These are phyloP conservation scores for Paecilomyces variotii DNA, from an alignment of 2,329 filamentous ascomycete genomes.

Conservation along the genomic window DNA sequence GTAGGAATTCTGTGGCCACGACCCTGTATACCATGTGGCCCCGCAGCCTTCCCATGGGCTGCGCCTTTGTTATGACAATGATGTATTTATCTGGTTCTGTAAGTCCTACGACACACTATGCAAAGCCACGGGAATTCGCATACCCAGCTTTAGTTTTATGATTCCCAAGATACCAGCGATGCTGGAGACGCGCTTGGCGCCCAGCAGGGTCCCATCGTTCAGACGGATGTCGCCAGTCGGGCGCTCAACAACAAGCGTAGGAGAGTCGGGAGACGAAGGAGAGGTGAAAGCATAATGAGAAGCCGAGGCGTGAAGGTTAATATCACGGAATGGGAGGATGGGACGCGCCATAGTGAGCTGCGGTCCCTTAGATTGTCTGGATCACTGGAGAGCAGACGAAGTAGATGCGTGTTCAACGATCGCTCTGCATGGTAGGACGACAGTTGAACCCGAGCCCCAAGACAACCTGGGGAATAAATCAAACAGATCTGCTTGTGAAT, in stretches of 20 bases:
- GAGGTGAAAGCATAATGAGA: constrained; percentile 96
- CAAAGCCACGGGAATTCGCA: constrained; percentile 12
- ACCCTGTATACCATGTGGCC: constrained; percentile 97
- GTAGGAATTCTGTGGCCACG: constrained; percentile 81
- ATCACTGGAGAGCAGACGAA: background rate
- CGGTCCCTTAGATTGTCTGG: background rate
- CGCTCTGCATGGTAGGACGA: background rate
- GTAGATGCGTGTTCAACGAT: background rate
- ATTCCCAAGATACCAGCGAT: constrained; percentile 92
- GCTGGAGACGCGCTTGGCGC: constrained; percentile 80
- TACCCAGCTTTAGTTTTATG: constrained; percentile 87
- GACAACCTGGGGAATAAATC: background rate
- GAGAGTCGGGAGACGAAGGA: constrained; percentile 82
- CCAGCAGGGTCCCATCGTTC: constrained; percentile 67
- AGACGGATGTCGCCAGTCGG: constrained; percentile 86
- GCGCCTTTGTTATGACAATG: constrained; percentile 89
- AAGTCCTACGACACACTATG: constrained; percentile 10
- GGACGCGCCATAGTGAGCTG: constrained; percentile 27
- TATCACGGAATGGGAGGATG: constrained; percentile 75
- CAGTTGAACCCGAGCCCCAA: background rate
- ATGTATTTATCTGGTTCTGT: constrained; percentile 72
- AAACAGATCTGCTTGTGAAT: background rate
- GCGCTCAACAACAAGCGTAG: constrained; percentile 79
- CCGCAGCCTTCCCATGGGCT: constrained; percentile 82
- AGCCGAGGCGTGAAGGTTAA: constrained; percentile 88